Base-by-base conservation (phyloP, 139 green algal species). In the Volvox reticuliferus region DNA sequence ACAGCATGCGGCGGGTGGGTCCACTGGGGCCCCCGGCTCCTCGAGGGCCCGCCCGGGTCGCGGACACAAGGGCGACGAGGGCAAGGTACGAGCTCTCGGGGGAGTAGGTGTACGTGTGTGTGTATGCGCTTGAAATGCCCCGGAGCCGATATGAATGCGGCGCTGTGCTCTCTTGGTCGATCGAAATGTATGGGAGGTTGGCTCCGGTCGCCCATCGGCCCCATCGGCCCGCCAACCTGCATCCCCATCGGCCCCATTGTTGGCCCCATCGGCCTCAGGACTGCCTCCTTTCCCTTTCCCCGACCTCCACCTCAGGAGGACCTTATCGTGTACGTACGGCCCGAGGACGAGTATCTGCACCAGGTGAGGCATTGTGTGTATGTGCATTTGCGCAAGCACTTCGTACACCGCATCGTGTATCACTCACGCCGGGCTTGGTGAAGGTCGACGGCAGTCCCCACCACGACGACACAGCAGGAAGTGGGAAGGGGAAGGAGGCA, bases 331-430 rank as follows among this genome's bases (percentile, higher is more conserved):
- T 99, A 98, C 82, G 85, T 96, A 36, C 92, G 95, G 18, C 97
- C 97, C 5, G 97, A 99, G 92, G 97, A 98, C 76, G 96, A 99
- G 93, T 98, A 97, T 80, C 95, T 98, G 61, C 96, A 98, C 82
- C 88, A 95, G 91, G 86, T 93, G 83, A 18, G 1, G 44, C 44
- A n/a, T n/a, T 9, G 44, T 55, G 44, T 55, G 44, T 55, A 55
- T 55, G 44, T 55, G 44, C 44, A 55, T 55, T 9, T 55, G 44
- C 44, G 44, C 44, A 9, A 55, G 44, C 9, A 55, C 9, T 9
- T 55, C 44, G 44, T 55, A 55, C 44, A 55, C 44, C 44, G 9
- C 44, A 55, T n/a, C n/a, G n/a, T n/a, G n/a, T 55, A 55, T 55
- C 44, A 55, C n/a, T n/a, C n/a, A n/a, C n/a, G n/a, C n/a, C n/a